Percentiles rank a stretch among this genome's conserved stretches.
Evolutionary conservation across 345 rosid species (phyloP).

Genomic region (Cardiospermum halicacabum): DNA sequence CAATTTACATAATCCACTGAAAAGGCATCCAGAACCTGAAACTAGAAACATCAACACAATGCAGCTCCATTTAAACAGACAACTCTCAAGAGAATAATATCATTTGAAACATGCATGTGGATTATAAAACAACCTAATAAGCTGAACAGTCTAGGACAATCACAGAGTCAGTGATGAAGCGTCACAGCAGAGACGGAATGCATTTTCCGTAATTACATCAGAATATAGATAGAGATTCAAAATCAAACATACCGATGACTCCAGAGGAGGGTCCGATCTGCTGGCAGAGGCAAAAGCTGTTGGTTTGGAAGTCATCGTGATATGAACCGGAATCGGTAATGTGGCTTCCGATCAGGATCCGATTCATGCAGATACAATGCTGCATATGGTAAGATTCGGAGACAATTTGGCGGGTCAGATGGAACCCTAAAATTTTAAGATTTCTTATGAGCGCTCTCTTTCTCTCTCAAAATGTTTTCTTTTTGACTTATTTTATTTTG

Average conservation of each 20-base stretch:
- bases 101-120: not conserved
- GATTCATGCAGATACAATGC: slow-evolving; percentile 33
- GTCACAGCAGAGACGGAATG: not conserved
- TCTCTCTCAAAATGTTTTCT: not conserved
- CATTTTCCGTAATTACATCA: not conserved
- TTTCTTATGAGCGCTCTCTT: not conserved
- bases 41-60: slow-evolving; percentile 9
- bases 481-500: not conserved
- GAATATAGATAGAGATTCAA: not conserved
- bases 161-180: slow-evolving; percentile 2
- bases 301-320: slow-evolving; percentile 54
- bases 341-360: slow-evolving; percentile 40
- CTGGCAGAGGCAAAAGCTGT: slow-evolving; percentile 53
- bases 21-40: slow-evolving; percentile 1
- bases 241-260: slow-evolving; percentile 33
- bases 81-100: not conserved
- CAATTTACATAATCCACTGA: not conserved
- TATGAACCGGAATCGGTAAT: slow-evolving; percentile 28
- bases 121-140: not conserved
- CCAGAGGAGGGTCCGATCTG: slow-evolving; percentile 55
- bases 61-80: slow-evolving; percentile 5
- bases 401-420: slow-evolving; percentile 51
- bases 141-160: not conserved
- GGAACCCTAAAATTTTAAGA: slow-evolving; percentile 50
- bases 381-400: slow-evolving; percentile 3